A percentile compares a stretch with the other conserved stretches of the same genome.
phyloP scores from a whole-genome alignment of 108 stramenopile genomes.

The Skeletonema costatum region DNA sequence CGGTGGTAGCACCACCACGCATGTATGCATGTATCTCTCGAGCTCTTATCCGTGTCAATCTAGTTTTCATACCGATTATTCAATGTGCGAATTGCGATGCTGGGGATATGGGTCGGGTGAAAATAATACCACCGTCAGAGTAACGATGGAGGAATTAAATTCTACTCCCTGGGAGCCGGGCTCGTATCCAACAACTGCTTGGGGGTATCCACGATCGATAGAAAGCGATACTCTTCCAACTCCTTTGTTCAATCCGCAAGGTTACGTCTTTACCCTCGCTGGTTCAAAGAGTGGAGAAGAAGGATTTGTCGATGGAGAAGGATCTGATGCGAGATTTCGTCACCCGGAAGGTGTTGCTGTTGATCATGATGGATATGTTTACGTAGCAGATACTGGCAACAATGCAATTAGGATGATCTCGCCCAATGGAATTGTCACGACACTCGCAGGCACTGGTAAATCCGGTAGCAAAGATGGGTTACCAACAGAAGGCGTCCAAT shows the following conservation, averaged over 20 bases:
- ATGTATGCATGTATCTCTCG: conserved; percentile 75
- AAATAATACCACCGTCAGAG: too few relatives aligned
- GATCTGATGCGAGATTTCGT: conserved; percentile 62
- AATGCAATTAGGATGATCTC: conserved; percentile 74
- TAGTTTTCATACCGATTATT: conserved; percentile 56
- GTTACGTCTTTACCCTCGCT: conserved; percentile 56
- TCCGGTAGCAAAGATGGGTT: conserved; percentile 47
- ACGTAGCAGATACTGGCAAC: conserved; percentile 89
- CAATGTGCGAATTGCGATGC: conserved; percentile 67
- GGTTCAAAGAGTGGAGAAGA: conserved; percentile 47
- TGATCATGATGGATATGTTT: conserved; percentile 83
- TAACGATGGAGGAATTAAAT: conserved; percentile 1
- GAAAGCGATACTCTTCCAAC: conserved; percentile 30
- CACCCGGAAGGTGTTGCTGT: conserved; percentile 77
- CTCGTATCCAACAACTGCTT: conserved; percentile 37
- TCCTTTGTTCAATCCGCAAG: conserved; percentile 56
- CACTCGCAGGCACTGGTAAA: conserved; percentile 67
- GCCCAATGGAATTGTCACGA: conserved; percentile 59
- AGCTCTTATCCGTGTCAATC: conserved; percentile 45
- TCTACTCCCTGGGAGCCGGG: conserved; percentile 43
- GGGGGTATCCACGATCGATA: conserved; percentile 59
- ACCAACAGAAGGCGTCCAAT: conserved; percentile 48
- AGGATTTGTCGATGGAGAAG: conserved; percentile 69
- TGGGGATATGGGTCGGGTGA: conserved; percentile 58
- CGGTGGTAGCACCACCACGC: conserved; percentile 54